These are phyloP conservation scores for Wickerhamomyces ciferrii DNA, from an alignment of 805 yeast species.

Conservation along the genomic window DNA sequence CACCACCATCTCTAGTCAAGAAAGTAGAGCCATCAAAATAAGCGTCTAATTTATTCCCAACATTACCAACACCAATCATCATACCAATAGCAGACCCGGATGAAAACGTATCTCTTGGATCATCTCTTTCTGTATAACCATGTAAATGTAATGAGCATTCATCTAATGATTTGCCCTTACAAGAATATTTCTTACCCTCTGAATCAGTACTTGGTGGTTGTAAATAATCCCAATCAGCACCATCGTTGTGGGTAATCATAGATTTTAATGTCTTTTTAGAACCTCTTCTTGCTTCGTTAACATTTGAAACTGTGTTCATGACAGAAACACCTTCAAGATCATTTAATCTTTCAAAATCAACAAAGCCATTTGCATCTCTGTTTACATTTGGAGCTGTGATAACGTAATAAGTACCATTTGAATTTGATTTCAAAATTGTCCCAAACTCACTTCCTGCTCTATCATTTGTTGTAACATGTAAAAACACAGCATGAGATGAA, in stretches of 20 bases:
- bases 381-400: constrained; percentile 66
- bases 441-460: constrained; percentile 60
- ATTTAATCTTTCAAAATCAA: constrained; percentile 82
- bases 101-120: constrained; percentile 78
- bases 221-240: constrained; percentile 76
- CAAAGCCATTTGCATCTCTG: constrained; percentile 67
- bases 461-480: constrained; percentile 72
- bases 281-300: constrained; percentile 37
- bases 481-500: constrained; percentile 62
- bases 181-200: constrained; percentile 48
- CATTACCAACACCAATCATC: constrained; percentile 90
- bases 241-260: constrained; percentile 82
- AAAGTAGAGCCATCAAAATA: constrained; percentile 59
- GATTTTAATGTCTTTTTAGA: constrained; percentile 59
- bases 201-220: constrained; percentile 67
- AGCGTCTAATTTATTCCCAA: constrained; percentile 55
- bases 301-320: constrained; percentile 63
- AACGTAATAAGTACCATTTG: constrained; percentile 85
- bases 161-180: constrained; percentile 43
- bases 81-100: constrained; percentile 89
- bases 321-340: constrained; percentile 82
- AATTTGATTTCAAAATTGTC: constrained; percentile 78
- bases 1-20: constrained; percentile 86
- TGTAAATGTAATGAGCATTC: constrained; percentile 81
- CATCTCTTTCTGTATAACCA: constrained; percentile 84